Base-by-base conservation (phyloP, 2,329 filamentous ascomycete genomes). In the Didymella pinodella region DNA sequence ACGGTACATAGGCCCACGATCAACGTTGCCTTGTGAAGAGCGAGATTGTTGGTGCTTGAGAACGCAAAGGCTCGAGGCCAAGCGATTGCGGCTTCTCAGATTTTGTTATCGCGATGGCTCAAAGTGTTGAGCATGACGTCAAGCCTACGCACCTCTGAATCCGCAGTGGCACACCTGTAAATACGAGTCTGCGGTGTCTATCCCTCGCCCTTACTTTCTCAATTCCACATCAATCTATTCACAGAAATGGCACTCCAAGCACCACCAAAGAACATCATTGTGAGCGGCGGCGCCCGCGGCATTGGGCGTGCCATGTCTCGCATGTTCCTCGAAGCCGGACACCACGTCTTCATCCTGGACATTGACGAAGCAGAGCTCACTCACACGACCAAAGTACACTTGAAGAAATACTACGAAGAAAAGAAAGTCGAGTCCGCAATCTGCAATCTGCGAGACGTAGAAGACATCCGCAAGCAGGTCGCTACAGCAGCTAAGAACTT, bases 301-400 rank as follows among this genome's bases (percentile, higher is more conserved):
- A 83, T 84, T 57, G 81, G 82, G 14, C 75, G 82, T 49, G 78
- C 75, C 29, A 65, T 83, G 32, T 76, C 77, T n/a, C 78, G 81
- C 25, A 80, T 82, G 59, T 78, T 80, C 52, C 79, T 80, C 43
- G 70, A 77, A 63, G 70, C 70, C 18, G 80, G 81, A 29, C 78
- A 82, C 68, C 77, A 77, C 38, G 78, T 83, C 60, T 82, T 78
- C 69, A 77, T 83, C 36, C 73, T 83, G 52, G 81, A 83, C 65
- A 75, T 77, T 40, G 75, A 78, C 31, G 62, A 72, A 66, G 64
- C 71, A 46, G 57, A 81, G 76, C 63, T 77, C 4, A 55, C 72
- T 25, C 60, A 77, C 50, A 73, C 77, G 71, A 75, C 75, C 66
- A 64, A 75, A 75, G 65, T 80, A 67, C 73, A 79, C 76, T 54